phyloP scores from a whole-genome alignment of 2,329 filamentous ascomycete genomes.

The Zymoseptoria ardabiliae region DNA sequence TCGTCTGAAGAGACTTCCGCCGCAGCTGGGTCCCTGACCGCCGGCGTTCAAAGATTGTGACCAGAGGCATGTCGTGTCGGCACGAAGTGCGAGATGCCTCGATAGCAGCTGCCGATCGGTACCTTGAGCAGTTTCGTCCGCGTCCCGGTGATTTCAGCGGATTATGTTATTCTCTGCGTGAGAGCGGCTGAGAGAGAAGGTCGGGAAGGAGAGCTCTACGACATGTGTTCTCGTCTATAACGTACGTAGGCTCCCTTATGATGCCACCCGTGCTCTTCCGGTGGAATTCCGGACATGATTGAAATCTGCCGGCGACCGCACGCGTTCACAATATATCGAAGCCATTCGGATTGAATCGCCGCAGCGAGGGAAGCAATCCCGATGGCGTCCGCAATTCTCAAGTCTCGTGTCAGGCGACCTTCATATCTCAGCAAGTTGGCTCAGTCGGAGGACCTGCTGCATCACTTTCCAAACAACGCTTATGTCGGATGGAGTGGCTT shows the following conservation, averaged over 20 bases:
- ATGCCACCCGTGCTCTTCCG: neutral
- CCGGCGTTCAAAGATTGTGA: no score
- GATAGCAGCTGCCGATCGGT: no score
- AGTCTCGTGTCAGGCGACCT: conserved; percentile 65
- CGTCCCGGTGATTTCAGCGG: no score
- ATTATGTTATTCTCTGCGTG: no score
- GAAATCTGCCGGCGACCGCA: neutral
- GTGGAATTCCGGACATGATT: neutral
- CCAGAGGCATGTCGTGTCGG: no score
- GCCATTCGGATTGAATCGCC: neutral
- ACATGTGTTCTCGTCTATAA: neutral
- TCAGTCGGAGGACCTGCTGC: conserved; percentile 69
- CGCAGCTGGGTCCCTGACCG: no score
- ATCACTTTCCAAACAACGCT: conserved; percentile 74
- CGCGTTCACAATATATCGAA: neutral
- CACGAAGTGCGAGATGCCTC: no score
- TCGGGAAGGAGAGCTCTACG: neutral
- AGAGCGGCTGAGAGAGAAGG: no score
- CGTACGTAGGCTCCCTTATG: neutral
- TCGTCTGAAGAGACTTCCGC: no score
- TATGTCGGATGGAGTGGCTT: conserved; percentile 90
- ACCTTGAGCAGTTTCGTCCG: no score
- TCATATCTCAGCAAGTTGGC: conserved; percentile 74
- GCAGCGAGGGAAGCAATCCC: neutral
- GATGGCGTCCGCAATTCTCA: conserved; percentile 54